phyloP scores from a whole-genome alignment of 2,329 filamentous ascomycete species.

The Escovopsis sp. region DNA sequence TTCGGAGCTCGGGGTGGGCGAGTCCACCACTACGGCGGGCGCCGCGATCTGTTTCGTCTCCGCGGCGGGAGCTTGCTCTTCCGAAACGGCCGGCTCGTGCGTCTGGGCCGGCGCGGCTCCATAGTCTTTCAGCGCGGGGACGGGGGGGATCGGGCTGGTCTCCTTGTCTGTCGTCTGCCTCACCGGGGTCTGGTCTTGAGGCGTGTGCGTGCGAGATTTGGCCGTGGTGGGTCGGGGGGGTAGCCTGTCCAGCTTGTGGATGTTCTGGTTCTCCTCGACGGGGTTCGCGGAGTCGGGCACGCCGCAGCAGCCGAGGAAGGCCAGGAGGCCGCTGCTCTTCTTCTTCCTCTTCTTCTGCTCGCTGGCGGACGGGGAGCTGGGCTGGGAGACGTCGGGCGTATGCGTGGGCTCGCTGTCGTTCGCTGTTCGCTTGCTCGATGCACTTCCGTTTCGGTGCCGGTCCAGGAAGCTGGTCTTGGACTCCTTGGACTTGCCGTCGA shows the following conservation, averaged over 20 bases:
- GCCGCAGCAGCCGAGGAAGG: conserved; percentile 53
- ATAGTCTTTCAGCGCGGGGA: conserved; percentile 26
- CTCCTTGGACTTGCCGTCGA: conserved; percentile 49
- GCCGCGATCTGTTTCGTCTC: conserved; percentile 31
- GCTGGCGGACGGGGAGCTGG: conserved; percentile 34
- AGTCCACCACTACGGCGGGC: conserved; percentile 28
- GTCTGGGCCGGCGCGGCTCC: conserved; percentile 31
- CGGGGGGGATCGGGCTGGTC: conserved; percentile 17
- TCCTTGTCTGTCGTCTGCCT: conserved; percentile 36
- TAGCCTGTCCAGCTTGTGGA: conserved; percentile 44
- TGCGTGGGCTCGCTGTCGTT: conserved; percentile 37
- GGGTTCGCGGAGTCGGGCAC: conserved; percentile 44
- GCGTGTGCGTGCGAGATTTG: conserved; percentile 37
- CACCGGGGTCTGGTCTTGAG: conserved; percentile 32
- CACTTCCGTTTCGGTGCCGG: conserved; percentile 50
- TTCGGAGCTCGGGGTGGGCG: conserved; percentile 18
- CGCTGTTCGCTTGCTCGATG: conserved; percentile 48
- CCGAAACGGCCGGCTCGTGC: conserved; percentile 30
- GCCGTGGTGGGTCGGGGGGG: conserved; percentile 39
- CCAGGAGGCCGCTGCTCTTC: conserved; percentile 38
- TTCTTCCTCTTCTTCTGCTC: conserved; percentile 41
- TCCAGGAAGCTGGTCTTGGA: conserved; percentile 50
- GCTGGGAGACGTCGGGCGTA: conserved; percentile 34
- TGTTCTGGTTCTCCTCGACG: conserved; percentile 36
- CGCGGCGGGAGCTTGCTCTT: conserved; percentile 25